phyloP scores from a whole-genome alignment of 371 early-diverging fungal genomes.

The Choanephora cucurbitarum region DNA sequence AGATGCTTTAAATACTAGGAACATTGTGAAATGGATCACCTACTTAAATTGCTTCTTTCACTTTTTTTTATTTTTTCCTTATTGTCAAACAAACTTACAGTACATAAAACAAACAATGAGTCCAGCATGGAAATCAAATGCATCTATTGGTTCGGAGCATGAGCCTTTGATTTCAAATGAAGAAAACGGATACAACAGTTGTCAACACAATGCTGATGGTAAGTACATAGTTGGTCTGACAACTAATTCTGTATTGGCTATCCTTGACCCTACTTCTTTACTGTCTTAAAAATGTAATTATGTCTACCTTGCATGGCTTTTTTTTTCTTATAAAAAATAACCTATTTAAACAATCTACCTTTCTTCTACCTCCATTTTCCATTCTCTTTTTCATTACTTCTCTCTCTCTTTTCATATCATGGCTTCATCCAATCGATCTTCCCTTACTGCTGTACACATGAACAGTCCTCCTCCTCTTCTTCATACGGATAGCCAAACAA shows the following conservation, averaged over 20 bases:
- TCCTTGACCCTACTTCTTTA: not conserved
- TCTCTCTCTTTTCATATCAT: constrained; percentile 1
- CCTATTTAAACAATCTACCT: too few species aligned
- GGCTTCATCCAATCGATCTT: constrained; percentile 17
- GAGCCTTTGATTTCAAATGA: constrained; percentile 15
- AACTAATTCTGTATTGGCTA: constrained; percentile 1
- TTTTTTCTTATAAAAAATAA: too few species aligned
- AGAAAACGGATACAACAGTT: not conserved
- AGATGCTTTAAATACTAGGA: too few species aligned
- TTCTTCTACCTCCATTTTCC: not conserved
- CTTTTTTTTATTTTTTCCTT: not conserved
- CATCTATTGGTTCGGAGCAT: constrained; percentile 11
- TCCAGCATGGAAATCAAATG: constrained; percentile 13
- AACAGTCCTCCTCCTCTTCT: not conserved
- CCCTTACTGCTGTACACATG: constrained; percentile 12
- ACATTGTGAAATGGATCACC: too few species aligned
- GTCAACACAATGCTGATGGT: constrained; percentile 9
- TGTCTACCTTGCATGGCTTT: too few species aligned
- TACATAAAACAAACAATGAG: constrained; percentile 7
- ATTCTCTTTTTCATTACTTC: not conserved
- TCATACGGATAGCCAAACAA: not conserved
- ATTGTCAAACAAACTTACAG: not conserved
- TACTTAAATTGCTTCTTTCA: not conserved
- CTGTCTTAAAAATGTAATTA: not conserved
- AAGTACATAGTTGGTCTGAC: constrained; percentile 8